Percentiles rank a stretch among this genome's conserved stretches.
phyloP scores from a whole-genome alignment of 441 rosid genomes.

The Cnidoscolus chayamansa region DNA sequence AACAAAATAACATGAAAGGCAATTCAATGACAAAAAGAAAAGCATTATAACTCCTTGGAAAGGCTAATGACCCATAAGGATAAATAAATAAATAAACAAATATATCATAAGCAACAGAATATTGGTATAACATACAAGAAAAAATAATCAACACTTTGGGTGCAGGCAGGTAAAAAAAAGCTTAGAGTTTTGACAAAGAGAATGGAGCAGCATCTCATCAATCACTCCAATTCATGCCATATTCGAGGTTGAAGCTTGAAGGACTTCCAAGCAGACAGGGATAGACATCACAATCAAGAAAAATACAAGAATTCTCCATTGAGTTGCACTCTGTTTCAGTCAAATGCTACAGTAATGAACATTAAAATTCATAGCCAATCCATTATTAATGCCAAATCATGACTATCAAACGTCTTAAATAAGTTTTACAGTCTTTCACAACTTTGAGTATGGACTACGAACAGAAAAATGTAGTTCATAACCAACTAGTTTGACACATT shows the following conservation, averaged over 20 bases:
- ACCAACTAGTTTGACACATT: not conserved
- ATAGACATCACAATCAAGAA: not conserved
- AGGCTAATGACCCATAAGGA: not conserved
- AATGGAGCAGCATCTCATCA: not conserved
- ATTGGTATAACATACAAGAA: not conserved
- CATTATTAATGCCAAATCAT: no score
- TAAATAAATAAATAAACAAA: no score
- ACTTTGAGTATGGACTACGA: not conserved
- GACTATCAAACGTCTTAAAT: no score
- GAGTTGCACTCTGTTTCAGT: not conserved
- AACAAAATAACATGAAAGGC: constrained; percentile 20
- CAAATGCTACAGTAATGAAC: not conserved
- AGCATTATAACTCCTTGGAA: not conserved
- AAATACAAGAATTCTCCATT: not conserved
- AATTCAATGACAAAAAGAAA: not conserved
- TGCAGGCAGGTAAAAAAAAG: no score
- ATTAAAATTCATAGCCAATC: not conserved
- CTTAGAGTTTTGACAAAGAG: no score
- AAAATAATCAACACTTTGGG: no score
- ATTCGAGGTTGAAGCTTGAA: not conserved
- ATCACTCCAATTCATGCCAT: not conserved
- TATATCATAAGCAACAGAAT: not conserved
- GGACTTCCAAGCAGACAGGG: not conserved
- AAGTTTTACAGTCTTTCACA: not conserved
- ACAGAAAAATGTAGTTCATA: not conserved